Conservation (phyloP, 768 basidiomycete genomes). For the Kwoniella botswanensis region DNA sequence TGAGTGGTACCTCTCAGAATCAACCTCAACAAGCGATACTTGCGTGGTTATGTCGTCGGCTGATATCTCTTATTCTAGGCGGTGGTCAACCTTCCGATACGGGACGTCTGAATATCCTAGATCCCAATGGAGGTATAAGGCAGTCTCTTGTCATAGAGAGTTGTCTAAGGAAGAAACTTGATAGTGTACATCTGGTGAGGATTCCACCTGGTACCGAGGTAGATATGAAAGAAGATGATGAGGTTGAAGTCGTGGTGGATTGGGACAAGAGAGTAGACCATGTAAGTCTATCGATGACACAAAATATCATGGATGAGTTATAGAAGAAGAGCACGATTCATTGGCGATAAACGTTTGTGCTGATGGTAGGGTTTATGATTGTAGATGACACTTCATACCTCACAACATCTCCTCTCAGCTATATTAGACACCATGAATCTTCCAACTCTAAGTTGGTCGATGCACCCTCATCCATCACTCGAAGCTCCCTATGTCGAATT, state of each 20-base stretch:
- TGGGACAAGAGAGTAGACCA: constrained; percentile 56
- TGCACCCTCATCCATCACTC: constrained; percentile 51
- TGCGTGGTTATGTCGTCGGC: too few relatives aligned
- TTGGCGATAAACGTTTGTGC: too few relatives aligned
- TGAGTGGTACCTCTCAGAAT: constrained; percentile 13
- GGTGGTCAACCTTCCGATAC: constrained; percentile 57
- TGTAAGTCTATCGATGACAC: constrained; percentile 31
- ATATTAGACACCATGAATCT: constrained; percentile 47
- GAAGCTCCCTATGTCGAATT: constrained; percentile 56
- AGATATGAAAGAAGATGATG: constrained; percentile 11
- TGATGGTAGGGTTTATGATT: too few relatives aligned
- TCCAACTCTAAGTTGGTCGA: constrained; percentile 54
- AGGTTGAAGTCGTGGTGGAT: constrained; percentile 53
- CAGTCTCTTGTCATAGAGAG: constrained; percentile 41
- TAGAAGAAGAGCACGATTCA: too few relatives aligned
- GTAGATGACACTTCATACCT: constrained; percentile 55
- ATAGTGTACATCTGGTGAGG: constrained; percentile 51
- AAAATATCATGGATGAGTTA: not conserved
- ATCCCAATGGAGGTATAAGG: constrained; percentile 29
- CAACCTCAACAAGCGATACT: too few relatives aligned
- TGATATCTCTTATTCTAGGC: constrained; percentile 27
- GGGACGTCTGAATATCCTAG: constrained; percentile 34
- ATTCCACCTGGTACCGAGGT: constrained; percentile 35
- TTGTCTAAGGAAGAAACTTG: constrained; percentile 44
- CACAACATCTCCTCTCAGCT: constrained; percentile 57